A percentile compares a stretch with the other conserved stretches of the same genome.
Conservation (phyloP, 2,329 filamentous ascomycete species). For the Fusarium falciforme region DNA sequence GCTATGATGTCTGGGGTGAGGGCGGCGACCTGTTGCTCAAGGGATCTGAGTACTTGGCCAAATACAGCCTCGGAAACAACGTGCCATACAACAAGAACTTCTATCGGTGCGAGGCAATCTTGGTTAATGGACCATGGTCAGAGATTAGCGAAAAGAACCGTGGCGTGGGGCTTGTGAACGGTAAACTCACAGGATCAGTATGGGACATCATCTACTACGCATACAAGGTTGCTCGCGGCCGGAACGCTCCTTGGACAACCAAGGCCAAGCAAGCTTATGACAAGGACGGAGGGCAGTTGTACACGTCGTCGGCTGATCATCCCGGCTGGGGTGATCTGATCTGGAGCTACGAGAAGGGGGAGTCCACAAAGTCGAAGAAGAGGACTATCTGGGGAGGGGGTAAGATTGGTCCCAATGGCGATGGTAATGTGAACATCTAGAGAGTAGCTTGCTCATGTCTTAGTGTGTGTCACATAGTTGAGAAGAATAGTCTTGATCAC, state of each 20-base stretch:
- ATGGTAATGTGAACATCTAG: neutral
- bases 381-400: conserved; percentile 5
- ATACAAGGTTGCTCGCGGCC: neutral
- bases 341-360: neutral
- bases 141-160: neutral
- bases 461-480: neutral
- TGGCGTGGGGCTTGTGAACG: neutral
- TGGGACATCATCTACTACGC: conserved; percentile 3
- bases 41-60: conserved; percentile 53
- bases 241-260: neutral
- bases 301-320: neutral
- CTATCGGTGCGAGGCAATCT: conserved; percentile 53
- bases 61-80: conserved; percentile 50
- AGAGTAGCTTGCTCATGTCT: neutral
- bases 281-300: neutral
- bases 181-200: neutral
- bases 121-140: conserved; percentile 53
- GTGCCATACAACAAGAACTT: conserved; percentile 51
- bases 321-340: conserved; percentile 3
- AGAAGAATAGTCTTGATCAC: no score
- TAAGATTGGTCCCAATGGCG: neutral
- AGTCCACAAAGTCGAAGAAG: neutral
- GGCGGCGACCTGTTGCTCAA: conserved; percentile 49
- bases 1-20: conserved; percentile 48
- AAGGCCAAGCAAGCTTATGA: neutral